Evolutionary conservation across 164 flowering plant species (phyloP).

Genomic region (Nymphaea colorata): DNA sequence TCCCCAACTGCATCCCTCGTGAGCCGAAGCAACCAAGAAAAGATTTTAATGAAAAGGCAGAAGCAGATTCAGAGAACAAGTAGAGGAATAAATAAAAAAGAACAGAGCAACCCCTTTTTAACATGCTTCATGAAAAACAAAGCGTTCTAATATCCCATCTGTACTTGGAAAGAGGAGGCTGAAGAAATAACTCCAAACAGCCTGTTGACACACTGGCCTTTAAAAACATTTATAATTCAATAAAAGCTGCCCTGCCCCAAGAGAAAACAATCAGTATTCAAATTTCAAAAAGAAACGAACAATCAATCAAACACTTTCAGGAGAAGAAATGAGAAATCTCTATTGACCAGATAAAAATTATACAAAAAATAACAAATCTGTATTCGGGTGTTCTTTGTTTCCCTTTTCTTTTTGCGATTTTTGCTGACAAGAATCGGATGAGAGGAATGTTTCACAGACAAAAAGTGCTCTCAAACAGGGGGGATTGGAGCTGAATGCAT

Average conservation of each 20-base stretch:
- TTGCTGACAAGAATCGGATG: no score
- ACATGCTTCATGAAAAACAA: no score
- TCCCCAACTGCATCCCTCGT: not conserved
- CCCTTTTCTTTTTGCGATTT: no score
- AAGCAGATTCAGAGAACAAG: no score
- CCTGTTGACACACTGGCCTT: not conserved
- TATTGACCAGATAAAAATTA: not conserved
- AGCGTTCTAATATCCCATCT: not conserved
- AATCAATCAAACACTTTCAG: not conserved
- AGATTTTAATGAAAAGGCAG: not conserved
- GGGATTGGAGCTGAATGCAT: conserved; percentile 47
- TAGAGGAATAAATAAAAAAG: no score
- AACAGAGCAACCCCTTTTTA: no score
- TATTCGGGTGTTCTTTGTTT: not conserved
- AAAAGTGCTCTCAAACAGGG: conserved; percentile 14
- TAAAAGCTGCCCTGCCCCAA: not conserved
- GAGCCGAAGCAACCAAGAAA: not conserved
- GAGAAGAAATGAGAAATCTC: not conserved
- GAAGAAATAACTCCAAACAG: not conserved
- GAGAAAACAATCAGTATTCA: not conserved
- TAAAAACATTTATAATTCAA: not conserved
- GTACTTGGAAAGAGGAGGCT: not conserved
- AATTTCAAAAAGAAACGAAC: not conserved
- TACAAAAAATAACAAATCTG: not conserved
- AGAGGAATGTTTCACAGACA: not conserved